Evolutionary conservation across 768 basidiomycete species (phyloP).

Genomic region (Chalciporus chontae): DNA sequence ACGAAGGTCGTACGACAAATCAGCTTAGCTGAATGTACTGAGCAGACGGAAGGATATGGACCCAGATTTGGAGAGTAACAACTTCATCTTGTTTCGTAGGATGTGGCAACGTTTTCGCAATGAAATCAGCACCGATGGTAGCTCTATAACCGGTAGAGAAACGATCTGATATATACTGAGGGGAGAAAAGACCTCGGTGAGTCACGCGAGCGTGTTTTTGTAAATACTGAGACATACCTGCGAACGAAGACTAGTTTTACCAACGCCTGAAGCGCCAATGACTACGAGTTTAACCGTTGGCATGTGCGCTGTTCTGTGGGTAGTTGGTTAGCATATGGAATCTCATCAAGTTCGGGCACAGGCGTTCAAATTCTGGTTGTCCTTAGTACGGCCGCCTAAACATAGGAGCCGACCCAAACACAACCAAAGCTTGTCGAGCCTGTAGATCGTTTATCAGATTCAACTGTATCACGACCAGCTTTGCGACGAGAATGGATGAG

Average conservation of each 20-base stretch:
- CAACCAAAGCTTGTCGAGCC: constrained; percentile 8
- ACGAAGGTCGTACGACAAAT: constrained; percentile 1
- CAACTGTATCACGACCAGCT: neutral
- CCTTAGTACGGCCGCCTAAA: neutral
- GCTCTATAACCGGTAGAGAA: constrained; percentile 78
- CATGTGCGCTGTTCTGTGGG: constrained; percentile 36
- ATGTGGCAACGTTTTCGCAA: constrained; percentile 68
- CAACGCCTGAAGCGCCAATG: constrained; percentile 80
- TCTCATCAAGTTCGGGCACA: constrained; percentile 9
- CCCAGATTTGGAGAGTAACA: constrained; percentile 71
- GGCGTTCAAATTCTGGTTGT: constrained; percentile 1
- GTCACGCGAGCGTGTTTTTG: neutral
- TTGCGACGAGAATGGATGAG: constrained; percentile 23
- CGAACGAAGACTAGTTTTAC: constrained; percentile 76
- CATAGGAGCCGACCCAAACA: constrained; percentile 13
- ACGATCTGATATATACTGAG: constrained; percentile 68
- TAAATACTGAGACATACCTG: constrained; percentile 43
- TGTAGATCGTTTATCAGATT: neutral
- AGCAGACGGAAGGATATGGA: constrained; percentile 23
- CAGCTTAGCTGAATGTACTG: constrained; percentile 1
- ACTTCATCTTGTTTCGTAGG: constrained; percentile 50
- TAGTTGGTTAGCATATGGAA: constrained; percentile 14
- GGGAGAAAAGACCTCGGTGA: neutral
- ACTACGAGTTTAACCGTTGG: constrained; percentile 78
- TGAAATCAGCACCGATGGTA: constrained; percentile 89